Base-by-base conservation (phyloP, 805 yeast genomes). In the Ogataea neopini region DNA sequence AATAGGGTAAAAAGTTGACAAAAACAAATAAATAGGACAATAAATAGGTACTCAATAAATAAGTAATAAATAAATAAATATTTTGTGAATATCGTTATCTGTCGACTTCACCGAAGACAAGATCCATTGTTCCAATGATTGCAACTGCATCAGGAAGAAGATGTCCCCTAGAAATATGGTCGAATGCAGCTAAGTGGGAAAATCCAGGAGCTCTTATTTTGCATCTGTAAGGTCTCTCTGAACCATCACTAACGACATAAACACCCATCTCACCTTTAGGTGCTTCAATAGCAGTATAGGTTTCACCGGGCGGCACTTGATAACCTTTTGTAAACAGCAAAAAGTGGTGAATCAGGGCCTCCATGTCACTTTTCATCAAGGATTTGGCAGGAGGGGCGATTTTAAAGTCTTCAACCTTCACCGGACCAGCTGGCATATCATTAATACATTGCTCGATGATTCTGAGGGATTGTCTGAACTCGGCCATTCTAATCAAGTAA, bases 191-290 rank as follows among this genome's bases (percentile, higher is more conserved):
- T 64, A 88, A 75, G 71, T 88, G 95, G 32, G 96, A 90, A 66
- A 88, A 88, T 38, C 96, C 96, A 40, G 96, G 96, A n/a, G 95
- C 90, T 72, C 96, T 84, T 62, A 88, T 88, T 75, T 87, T 88
- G 75, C 96, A 87, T 72, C 90, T 82, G 74, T 88, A 88, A 29
- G 96, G 96, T 69, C 94, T 80, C 73, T 88, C 96, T 49, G 86
- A 71, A 47, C 96, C 96, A 71, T 88, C 96, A 57, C 90, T 81
- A 47, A 88, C 95, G 44, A 88, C 83, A 63, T 84, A 88, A 47
- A 87, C 95, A 51, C 87, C 96, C 94, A 88, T 86, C 71, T 88
- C 96, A 66, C 96, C 96, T 80, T 88, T 88, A 67, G 96, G 96
- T 19, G 96, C 96, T 73, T 88, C 96, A 57, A 88, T 88, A 48